phyloP scores from a whole-genome alignment of 495 filamentous ascomycete genomes.

The Aspergillus nanangensis region DNA sequence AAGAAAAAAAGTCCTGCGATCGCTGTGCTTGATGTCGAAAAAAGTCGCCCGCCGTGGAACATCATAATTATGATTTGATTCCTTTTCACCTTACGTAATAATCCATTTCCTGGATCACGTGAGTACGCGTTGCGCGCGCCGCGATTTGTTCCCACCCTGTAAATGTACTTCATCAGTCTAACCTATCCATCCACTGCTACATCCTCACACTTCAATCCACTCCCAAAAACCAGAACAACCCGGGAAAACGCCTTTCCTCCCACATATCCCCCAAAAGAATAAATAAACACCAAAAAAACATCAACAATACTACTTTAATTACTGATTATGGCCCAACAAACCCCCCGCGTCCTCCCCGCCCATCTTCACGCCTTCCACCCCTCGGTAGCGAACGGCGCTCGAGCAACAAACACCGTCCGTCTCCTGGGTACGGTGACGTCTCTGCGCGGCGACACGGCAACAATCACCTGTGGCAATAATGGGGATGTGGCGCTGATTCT shows the following conservation, averaged over 20 bases:
- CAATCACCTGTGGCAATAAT: constrained; percentile 60
- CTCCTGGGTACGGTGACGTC: constrained; percentile 81
- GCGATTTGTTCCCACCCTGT: constrained; percentile 11
- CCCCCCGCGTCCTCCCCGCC: constrained; percentile 64
- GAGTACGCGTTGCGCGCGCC: constrained; percentile 24
- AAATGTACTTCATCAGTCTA: constrained; percentile 1
- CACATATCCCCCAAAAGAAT: constrained; percentile 7
- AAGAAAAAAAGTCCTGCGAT: no score
- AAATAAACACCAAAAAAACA: constrained; percentile 16
- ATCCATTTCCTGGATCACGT: constrained; percentile 13
- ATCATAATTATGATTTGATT: not conserved
- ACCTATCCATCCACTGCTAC: not conserved
- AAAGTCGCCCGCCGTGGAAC: not conserved
- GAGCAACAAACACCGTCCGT: constrained; percentile 63
- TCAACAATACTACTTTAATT: no score
- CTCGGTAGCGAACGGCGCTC: constrained; percentile 23
- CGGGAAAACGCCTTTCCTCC: no score
- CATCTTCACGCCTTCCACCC: constrained; percentile 64
- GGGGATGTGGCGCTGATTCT: constrained; percentile 69
- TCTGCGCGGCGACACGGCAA: constrained; percentile 75
- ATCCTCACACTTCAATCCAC: not conserved
- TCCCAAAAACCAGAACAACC: not conserved
- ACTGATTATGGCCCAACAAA: constrained; percentile 56
- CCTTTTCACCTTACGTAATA: not conserved
- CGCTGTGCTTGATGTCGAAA: no score